phyloP scores from a whole-genome alignment of 2,329 filamentous ascomycete species.

The Aureobasidium sp. region DNA sequence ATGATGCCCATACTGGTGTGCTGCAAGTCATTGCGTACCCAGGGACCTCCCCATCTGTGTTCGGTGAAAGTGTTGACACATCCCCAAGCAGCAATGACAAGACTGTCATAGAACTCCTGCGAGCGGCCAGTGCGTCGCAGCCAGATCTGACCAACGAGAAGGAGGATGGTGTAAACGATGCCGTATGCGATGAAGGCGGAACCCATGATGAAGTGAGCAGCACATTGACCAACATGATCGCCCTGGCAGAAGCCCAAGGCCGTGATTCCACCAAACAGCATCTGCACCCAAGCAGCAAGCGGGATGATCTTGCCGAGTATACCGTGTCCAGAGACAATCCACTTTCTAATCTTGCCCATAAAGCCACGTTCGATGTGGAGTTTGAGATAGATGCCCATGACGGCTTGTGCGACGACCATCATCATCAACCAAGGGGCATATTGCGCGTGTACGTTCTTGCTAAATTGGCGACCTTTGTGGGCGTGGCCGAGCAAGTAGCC shows the following conservation, averaged over 20 bases:
- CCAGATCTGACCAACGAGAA: conserved; percentile 85
- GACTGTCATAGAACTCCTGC: conserved; percentile 93
- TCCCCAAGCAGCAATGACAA: conserved; percentile 88
- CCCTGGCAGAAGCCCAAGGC: conserved; percentile 80
- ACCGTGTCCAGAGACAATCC: conserved; percentile 65
- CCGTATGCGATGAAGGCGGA: conserved; percentile 93
- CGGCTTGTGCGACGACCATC: conserved; percentile 66
- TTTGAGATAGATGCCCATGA: conserved; percentile 77
- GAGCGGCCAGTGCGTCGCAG: conserved; percentile 72
- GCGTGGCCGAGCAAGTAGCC: conserved; percentile 88
- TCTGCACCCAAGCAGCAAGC: conserved; percentile 80
- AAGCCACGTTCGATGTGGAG: conserved; percentile 81
- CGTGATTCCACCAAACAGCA: conserved; percentile 93
- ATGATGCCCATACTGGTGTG: conserved; percentile 99
- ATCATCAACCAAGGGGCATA: conserved; percentile 78
- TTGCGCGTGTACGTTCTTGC: conserved; percentile 67
- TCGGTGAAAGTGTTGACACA: conserved; percentile 98
- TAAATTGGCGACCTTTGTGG: conserved; percentile 83
- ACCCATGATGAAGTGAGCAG: conserved; percentile 98
- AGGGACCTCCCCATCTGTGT: conserved; percentile 81
- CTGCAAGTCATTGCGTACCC: conserved; percentile 91
- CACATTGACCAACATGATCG: conserved; percentile 85
- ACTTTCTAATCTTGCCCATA: conserved; percentile 64
- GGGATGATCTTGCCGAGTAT: conserved; percentile 83
- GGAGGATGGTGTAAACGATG: conserved; percentile 73